A percentile compares a stretch with the other conserved stretches of the same genome.
Conservation (phyloP, 305 asterid genomes). For the Solanum hybrid region DNA sequence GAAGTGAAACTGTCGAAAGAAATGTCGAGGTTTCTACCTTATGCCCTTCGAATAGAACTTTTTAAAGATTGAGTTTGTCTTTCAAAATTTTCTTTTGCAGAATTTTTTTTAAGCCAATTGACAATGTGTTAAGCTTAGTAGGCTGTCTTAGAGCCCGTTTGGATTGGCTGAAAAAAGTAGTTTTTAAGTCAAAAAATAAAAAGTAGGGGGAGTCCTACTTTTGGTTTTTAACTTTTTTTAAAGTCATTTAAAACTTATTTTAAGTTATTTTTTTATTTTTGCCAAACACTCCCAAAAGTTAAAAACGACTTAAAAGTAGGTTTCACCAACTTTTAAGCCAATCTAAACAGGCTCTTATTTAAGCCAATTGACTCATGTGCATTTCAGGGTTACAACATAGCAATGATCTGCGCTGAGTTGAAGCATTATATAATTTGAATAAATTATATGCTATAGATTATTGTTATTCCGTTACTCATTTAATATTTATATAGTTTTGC, state of each 20-base stretch:
- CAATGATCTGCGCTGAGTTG: neutral
- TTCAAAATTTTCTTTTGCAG: neutral
- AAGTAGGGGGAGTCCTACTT: neutral
- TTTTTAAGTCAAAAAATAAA: neutral
- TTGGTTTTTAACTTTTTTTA: neutral
- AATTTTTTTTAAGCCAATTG: neutral
- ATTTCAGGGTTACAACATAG: neutral
- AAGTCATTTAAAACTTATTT: neutral
- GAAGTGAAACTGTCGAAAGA: slow-evolving; percentile 51
- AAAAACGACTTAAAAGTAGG: neutral
- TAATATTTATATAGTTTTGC: neutral
- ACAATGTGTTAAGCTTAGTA: neutral
- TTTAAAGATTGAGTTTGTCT: neutral
- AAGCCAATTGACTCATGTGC: neutral
- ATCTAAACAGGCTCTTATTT: neutral
- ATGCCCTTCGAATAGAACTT: neutral
- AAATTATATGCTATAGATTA: neutral
- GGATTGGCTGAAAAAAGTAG: neutral
- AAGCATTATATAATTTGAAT: neutral
- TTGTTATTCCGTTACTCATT: neutral
- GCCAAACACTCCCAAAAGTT: neutral
- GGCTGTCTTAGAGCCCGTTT: neutral
- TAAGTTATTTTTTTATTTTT: neutral
- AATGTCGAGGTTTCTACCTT: slow-evolving; percentile 46
- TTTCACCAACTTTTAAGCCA: neutral